Evolutionary conservation across 2,329 filamentous ascomycete species (phyloP).

Genomic region (Fusarium humuli): DNA sequence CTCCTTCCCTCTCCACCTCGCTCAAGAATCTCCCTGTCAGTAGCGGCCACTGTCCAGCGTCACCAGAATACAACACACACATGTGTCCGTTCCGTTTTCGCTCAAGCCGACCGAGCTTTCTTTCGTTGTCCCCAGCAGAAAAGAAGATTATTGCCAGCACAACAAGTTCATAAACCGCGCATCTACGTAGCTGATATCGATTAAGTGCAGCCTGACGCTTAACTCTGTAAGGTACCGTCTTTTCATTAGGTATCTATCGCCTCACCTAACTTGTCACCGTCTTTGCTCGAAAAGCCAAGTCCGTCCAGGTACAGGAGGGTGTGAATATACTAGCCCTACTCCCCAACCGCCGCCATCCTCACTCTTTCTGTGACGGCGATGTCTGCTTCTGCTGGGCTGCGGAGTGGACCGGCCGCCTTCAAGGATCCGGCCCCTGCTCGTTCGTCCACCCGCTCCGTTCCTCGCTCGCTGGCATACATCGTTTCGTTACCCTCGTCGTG

Average conservation of each 20-base stretch:
- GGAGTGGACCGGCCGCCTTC: constrained; percentile 32
- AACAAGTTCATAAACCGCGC: constrained; percentile 26
- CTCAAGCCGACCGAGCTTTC: constrained; percentile 16
- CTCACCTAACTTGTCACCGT: constrained; percentile 15
- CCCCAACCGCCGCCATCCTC: constrained; percentile 17
- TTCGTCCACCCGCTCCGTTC: constrained; percentile 27
- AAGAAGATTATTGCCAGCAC: constrained; percentile 17
- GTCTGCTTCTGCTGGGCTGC: constrained; percentile 25
- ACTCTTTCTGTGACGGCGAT: constrained; percentile 31
- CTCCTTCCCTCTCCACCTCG: constrained; percentile 22
- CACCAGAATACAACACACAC: constrained; percentile 31
- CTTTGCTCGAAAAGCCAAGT: constrained; percentile 19
- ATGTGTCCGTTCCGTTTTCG: constrained; percentile 28
- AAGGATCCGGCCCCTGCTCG: constrained; percentile 30
- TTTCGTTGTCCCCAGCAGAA: constrained; percentile 36
- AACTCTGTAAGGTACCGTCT: constrained; percentile 10
- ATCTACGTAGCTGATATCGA: constrained; percentile 4
- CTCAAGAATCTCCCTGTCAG: constrained; percentile 14
- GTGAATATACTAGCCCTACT: not conserved
- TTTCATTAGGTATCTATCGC: constrained; percentile 22
- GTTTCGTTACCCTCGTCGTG: constrained; percentile 5
- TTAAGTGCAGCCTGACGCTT: constrained; percentile 6
- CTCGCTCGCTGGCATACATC: constrained; percentile 17
- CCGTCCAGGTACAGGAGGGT: constrained; percentile 2
- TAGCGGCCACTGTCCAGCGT: constrained; percentile 20